These are phyloP conservation scores for Fusarium sp. DNA, from an alignment of 2,329 filamentous ascomycete species.

Conservation along the genomic window DNA sequence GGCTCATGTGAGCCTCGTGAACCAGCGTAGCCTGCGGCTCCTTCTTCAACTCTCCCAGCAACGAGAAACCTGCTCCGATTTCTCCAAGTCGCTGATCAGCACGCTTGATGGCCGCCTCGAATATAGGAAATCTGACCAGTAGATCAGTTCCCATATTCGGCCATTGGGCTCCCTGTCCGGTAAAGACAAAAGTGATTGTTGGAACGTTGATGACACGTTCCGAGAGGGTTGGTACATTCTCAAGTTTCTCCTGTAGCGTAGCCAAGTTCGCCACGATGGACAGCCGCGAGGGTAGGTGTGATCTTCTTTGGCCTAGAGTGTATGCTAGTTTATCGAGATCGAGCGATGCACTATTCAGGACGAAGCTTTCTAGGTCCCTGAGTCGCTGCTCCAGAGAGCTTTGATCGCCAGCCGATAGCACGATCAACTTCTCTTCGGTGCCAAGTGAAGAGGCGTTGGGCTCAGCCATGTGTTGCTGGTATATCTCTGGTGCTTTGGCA, in stretches of 20 bases:
- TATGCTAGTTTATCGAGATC: no score
- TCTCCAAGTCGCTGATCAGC: conserved; percentile 41
- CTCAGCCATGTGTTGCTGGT: no score
- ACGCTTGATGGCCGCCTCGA: not conserved
- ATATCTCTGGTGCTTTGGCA: no score
- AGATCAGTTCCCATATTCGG: conserved; percentile 51
- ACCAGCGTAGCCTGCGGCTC: not conserved
- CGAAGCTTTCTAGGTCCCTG: no score
- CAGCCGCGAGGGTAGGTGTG: no score
- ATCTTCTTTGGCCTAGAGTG: no score
- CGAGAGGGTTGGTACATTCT: no score
- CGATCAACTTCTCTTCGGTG: not conserved
- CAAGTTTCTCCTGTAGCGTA: not conserved
- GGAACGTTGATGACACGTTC: no score
- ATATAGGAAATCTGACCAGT: conserved; percentile 27
- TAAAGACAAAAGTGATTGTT: conserved; percentile 44
- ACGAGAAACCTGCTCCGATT: conserved; percentile 47
- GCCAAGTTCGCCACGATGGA: not conserved
- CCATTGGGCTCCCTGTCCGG: conserved; percentile 57
- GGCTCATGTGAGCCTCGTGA: conserved; percentile 36
- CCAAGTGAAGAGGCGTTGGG: not conserved
- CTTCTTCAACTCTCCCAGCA: not conserved
- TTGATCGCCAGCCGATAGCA: not conserved
- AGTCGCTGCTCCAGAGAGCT: not conserved
- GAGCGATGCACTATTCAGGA: no score